Percentiles rank a stretch among this genome's conserved stretches.
Conservation (phyloP, 305 asterid genomes). For the Withania somnifera region DNA sequence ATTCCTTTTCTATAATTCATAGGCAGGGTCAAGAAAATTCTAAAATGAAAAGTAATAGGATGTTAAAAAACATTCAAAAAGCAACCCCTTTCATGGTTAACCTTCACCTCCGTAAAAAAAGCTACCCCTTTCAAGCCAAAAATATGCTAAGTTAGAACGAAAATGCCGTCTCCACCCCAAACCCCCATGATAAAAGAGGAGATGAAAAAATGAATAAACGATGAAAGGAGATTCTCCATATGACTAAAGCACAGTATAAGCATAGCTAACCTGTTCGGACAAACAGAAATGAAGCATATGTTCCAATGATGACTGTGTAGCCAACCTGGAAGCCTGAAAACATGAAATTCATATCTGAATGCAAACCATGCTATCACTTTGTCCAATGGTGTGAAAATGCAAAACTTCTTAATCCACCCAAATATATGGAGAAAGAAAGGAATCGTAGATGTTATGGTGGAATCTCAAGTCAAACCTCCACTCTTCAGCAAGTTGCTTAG, state of each 20-base stretch:
- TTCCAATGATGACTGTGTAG: conserved; percentile 71
- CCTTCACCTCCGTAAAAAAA: too few species aligned
- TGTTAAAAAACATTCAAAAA: background rate
- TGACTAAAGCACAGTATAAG: background rate
- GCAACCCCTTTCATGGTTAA: too few species aligned
- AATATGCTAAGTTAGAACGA: background rate
- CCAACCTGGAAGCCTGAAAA: conserved; percentile 83
- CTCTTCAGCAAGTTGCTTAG: background rate
- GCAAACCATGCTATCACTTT: background rate
- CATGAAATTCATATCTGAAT: background rate
- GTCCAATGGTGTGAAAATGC: background rate
- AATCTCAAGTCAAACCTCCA: background rate
- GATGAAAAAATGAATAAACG: background rate
- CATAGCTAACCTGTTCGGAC: conserved; percentile 47
- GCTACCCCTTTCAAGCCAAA: background rate
- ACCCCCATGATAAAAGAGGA: background rate
- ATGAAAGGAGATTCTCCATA: background rate
- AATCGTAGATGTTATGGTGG: background rate
- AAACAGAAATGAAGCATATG: conserved; percentile 31
- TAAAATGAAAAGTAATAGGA: background rate
- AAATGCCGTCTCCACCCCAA: background rate
- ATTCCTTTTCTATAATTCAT: background rate
- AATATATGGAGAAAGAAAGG: background rate
- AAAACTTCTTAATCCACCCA: background rate
- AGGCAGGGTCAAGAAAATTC: background rate